A percentile compares a stretch with the other conserved stretches of the same genome.
phyloP scores from a whole-genome alignment of 2,329 filamentous ascomycete species.

The Diplodia seriata region DNA sequence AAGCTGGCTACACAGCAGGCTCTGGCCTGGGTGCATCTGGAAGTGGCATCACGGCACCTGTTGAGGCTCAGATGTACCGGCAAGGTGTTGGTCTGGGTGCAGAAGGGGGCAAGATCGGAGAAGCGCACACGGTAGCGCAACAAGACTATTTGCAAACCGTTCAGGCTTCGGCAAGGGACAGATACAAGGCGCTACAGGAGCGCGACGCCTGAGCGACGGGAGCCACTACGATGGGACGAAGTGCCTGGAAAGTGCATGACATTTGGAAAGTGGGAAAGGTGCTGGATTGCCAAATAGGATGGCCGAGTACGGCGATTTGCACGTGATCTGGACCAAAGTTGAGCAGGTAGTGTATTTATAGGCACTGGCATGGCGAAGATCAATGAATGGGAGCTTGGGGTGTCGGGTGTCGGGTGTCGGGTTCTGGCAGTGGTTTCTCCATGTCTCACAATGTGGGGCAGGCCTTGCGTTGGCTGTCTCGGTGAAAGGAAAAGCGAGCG shows the following conservation, averaged over 20 bases:
- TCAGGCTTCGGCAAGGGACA: conserved; percentile 70
- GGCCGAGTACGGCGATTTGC: neutral
- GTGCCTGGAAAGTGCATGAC: neutral
- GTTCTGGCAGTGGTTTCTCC: conserved; percentile 17
- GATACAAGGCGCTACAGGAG: conserved; percentile 41
- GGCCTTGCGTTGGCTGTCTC: neutral
- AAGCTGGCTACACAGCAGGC: conserved; percentile 75
- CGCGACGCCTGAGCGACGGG: neutral
- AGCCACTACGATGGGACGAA: neutral
- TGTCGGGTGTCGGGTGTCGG: neutral
- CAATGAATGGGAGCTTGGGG: neutral
- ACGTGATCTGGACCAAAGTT: conserved; percentile 5
- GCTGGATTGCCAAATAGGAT: neutral
- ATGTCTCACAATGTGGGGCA: conserved; percentile 18
- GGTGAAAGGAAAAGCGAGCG: conserved; percentile 8
- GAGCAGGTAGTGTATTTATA: conserved; percentile 13
- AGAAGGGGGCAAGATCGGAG: conserved; percentile 71
- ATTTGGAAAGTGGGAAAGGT: conserved; percentile 9
- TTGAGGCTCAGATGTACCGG: conserved; percentile 69
- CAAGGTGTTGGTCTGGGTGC: conserved; percentile 74
- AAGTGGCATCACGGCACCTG: conserved; percentile 67
- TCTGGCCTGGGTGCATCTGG: conserved; percentile 69
- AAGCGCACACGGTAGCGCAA: conserved; percentile 69
- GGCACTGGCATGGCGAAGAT: neutral
- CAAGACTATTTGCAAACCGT: conserved; percentile 69